A percentile compares a stretch with the other conserved stretches of the same genome.
Evolutionary conservation across 306 rosid species (phyloP).

Genomic region (Quercus robur): DNA sequence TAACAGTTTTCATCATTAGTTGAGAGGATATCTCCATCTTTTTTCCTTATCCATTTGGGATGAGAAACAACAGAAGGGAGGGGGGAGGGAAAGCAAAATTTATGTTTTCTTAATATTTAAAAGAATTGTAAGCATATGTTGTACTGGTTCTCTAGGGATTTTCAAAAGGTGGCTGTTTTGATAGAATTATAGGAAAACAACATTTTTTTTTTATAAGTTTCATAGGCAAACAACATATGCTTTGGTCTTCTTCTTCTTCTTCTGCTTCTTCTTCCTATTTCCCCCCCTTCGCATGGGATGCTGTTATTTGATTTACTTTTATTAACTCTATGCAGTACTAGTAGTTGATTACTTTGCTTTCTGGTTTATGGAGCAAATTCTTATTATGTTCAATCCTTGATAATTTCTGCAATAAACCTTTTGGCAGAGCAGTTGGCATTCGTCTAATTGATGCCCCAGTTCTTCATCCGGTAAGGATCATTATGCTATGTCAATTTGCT

Average conservation of each 20-base stretch:
- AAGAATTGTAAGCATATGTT: neutral
- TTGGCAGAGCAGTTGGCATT: constrained; percentile 80
- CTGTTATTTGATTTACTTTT: constrained; percentile 3
- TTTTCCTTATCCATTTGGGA: neutral
- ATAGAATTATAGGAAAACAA: neutral
- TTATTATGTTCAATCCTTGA: constrained; percentile 13
- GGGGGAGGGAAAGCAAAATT: neutral
- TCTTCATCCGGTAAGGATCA: constrained; percentile 82
- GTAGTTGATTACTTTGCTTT: neutral
- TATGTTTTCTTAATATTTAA: neutral
- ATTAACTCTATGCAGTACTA: neutral
- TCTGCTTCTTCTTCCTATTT: neutral
- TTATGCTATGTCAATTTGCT: constrained; percentile 10
- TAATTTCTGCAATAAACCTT: constrained; percentile 33
- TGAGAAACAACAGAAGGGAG: neutral
- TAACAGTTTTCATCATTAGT: neutral
- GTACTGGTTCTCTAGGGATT: neutral
- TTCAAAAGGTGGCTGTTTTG: neutral
- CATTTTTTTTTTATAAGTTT: neutral
- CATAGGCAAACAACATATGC: neutral
- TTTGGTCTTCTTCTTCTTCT: neutral
- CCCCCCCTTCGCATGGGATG: neutral
- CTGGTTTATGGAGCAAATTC: constrained; percentile 3
- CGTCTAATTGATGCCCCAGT: constrained; percentile 71
- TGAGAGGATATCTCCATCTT: neutral